Evolutionary conservation across 306 rosid species (phyloP).

Genomic region (Sindora glabra): DNA sequence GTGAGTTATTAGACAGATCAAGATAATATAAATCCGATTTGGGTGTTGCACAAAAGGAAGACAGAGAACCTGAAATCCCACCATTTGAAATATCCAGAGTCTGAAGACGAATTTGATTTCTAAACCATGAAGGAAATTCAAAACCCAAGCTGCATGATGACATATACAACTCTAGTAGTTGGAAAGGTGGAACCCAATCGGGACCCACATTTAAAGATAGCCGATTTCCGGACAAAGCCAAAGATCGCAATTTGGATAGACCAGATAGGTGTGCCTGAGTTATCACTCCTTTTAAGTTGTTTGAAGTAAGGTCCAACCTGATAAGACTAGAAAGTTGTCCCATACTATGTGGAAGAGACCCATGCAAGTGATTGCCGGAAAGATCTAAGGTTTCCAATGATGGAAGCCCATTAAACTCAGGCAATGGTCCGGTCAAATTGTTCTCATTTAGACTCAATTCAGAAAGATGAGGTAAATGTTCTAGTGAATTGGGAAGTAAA

Average conservation of each 20-base stretch:
- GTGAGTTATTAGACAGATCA: background rate
- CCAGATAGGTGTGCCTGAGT: conserved; percentile 15
- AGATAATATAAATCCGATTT: rapidly evolving
- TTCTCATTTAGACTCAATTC: background rate
- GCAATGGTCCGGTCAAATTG: background rate
- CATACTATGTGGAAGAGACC: background rate
- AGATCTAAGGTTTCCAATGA: background rate
- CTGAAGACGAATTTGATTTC: background rate
- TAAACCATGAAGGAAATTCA: conserved; percentile 32
- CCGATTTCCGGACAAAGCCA: background rate
- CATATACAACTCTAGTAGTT: background rate
- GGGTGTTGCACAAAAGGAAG: background rate
- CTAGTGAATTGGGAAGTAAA: background rate
- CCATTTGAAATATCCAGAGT: background rate
- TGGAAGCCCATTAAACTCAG: background rate
- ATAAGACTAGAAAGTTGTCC: conserved; percentile 4
- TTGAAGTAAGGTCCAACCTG: background rate
- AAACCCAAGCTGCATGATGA: conserved; percentile 22
- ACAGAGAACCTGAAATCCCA: background rate
- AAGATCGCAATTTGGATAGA: background rate
- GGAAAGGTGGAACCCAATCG: conserved; percentile 24
- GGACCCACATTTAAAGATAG: conserved; percentile 21
- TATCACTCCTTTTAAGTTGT: conserved; percentile 6
- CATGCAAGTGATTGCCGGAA: background rate
- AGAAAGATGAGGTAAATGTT: background rate